Base-by-base conservation (phyloP, 768 basidiomycete genomes). In the Cantharellus anzutake region DNA sequence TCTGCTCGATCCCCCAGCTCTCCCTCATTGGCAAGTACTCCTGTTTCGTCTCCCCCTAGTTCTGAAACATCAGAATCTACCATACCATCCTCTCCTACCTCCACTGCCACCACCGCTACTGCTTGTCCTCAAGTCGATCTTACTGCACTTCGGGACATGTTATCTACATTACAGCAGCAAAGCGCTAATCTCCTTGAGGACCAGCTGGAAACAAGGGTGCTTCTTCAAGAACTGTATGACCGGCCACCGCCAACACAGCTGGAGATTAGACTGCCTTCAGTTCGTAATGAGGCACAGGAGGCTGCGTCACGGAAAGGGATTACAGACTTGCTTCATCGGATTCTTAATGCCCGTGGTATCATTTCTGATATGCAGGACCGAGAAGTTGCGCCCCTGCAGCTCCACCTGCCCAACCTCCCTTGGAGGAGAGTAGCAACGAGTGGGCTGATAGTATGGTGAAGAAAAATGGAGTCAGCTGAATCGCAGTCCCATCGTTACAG, bases 191-290 rank as follows among this genome's bases (percentile, higher is more conserved):
- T 94, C 29, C 73, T 78, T 68, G 75, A 84, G 55, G 79, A 76
- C 3, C 87, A 93, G 68, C 65, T 68, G 0, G 71, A 76, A 0
- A 77, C 83, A 4, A 80, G 81, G 57, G 74, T 77, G 39, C 71
- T 80, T 61, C 69, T 92, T 41, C 79, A 84, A 60, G 78, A 81
- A 35, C 71, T 91, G 58, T 76, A 78, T 20, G 73, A 75, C 11
- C 66, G 73, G 39, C 74, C 76, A 20, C 69, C 73, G 51, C 63
- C 67, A n/a, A 66, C 68, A 29, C 66, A 11, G 11, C 20, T 29
- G 20, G 20, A 29, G 20, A 29, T 29, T 29, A 29, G 20, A 29
- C 29, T 1, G 29, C 44, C 44, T 11, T 48, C 44, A 11, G 52
- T 55, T 37, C 52, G 1, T 7, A 7, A 7, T 55, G 11, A 11